These are phyloP conservation scores for Colletotrichum australisinense DNA, from an alignment of 2,329 filamentous ascomycete genomes.

Conservation along the genomic window DNA sequence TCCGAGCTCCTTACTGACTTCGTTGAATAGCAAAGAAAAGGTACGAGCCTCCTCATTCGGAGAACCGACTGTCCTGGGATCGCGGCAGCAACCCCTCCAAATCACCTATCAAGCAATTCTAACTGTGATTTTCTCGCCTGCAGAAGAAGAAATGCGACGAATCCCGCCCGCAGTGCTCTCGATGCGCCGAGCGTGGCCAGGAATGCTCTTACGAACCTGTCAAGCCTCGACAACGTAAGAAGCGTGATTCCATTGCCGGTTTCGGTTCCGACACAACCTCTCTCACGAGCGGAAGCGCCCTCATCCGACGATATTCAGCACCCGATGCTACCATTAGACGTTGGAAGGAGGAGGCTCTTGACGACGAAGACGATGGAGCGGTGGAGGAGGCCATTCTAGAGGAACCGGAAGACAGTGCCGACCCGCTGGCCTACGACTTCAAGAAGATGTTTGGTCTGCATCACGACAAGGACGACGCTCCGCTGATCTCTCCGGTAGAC, in stretches of 20 bases:
- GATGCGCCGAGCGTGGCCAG: conserved; percentile 60
- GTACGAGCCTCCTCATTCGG: conserved; percentile 46
- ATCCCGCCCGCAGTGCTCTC: conserved; percentile 60
- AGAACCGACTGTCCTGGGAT: neutral
- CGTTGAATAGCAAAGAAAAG: conserved; percentile 62
- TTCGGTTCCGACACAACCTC: conserved; percentile 24
- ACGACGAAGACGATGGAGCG: conserved; percentile 18
- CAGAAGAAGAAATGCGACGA: conserved; percentile 72
- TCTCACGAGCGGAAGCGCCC: conserved; percentile 15
- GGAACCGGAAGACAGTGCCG: conserved; percentile 20
- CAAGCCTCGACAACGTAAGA: conserved; percentile 52
- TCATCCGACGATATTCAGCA: conserved; percentile 24
- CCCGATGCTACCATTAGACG: conserved; percentile 23
- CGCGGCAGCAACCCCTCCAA: neutral
- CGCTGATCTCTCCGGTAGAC: conserved; percentile 45
- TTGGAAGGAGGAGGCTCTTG: conserved; percentile 27
- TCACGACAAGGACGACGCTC: conserved; percentile 27
- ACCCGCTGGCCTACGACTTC: conserved; percentile 21
- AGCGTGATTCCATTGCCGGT: conserved; percentile 41
- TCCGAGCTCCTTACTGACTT: conserved; percentile 14
- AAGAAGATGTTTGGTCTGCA: conserved; percentile 27
- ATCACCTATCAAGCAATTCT: neutral
- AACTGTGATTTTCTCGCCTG: conserved; percentile 7
- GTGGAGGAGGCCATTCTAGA: conserved; percentile 30
- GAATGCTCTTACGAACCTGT: conserved; percentile 64